Evolutionary conservation across 176 grass and related monocot genomes (phyloP).

Genomic region (Secale cereale): DNA sequence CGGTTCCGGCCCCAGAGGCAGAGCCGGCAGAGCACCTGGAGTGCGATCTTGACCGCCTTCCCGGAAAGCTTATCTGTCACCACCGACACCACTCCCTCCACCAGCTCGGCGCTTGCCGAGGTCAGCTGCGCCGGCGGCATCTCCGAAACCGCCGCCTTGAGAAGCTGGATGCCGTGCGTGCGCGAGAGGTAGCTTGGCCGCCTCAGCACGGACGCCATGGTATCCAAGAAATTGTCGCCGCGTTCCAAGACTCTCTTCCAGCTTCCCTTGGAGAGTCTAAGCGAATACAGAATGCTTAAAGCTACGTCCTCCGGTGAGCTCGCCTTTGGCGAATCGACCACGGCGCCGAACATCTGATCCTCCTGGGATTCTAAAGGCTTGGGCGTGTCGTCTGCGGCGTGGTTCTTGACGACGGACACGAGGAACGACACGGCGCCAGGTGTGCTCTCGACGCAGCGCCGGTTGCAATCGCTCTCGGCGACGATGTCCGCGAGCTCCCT

Average conservation of each 20-base stretch:
- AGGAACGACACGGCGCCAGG: slow-evolving; percentile 47
- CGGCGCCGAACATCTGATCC: background rate
- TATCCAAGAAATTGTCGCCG: slow-evolving; percentile 26
- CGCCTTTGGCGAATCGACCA: background rate
- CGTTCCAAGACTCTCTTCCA: slow-evolving; percentile 26
- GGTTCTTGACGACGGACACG: slow-evolving; percentile 39
- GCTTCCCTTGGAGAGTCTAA: slow-evolving; percentile 50
- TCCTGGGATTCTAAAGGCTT: background rate
- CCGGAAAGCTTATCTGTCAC: slow-evolving; percentile 31
- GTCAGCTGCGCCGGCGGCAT: slow-evolving; percentile 31
- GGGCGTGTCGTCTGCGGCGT: background rate
- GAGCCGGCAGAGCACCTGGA: slow-evolving; percentile 52
- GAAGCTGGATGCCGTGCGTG: slow-evolving; percentile 38
- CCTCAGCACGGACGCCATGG: slow-evolving; percentile 44
- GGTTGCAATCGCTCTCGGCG: slow-evolving; percentile 64
- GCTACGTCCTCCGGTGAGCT: slow-evolving; percentile 46
- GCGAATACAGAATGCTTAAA: slow-evolving; percentile 54
- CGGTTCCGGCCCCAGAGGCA: slow-evolving; percentile 37
- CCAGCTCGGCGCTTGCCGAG: slow-evolving; percentile 31
- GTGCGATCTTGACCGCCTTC: slow-evolving; percentile 54
- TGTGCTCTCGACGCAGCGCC: slow-evolving; percentile 41
- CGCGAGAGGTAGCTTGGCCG: slow-evolving; percentile 51
- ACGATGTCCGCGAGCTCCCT: slow-evolving; percentile 45
- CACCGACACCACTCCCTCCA: slow-evolving; percentile 39
- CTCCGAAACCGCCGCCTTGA: slow-evolving; percentile 44